Conservation (phyloP, 257 asterid genomes). For the Eucommia ulmoides region DNA sequence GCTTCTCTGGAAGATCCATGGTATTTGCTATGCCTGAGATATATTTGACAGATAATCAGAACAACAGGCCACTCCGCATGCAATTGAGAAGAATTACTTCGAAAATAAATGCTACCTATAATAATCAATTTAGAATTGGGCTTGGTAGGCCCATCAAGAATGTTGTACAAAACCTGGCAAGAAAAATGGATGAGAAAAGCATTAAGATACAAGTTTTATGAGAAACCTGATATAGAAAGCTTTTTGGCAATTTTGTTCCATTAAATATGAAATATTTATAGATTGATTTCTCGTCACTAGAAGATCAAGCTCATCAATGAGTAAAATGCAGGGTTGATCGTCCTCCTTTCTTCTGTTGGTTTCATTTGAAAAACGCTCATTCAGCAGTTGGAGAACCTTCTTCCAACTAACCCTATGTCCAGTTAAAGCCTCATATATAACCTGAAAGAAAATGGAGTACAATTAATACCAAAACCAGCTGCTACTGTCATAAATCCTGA, state of each 20-base stretch:
- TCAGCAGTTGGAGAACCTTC: constrained; percentile 73
- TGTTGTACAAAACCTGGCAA: constrained; percentile 76
- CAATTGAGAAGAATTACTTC: constrained; percentile 10
- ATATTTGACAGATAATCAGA: too few species aligned
- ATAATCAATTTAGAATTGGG: constrained; percentile 81
- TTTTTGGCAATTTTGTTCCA: background rate
- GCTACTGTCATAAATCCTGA: constrained; percentile 2
- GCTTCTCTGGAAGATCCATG: constrained; percentile 98
- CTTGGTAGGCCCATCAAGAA: constrained; percentile 96
- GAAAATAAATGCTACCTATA: constrained; percentile 43
- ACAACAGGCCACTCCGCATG: too few species aligned
- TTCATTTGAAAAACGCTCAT: constrained; percentile 70
- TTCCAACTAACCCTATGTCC: constrained; percentile 95
- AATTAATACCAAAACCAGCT: constrained; percentile 4
- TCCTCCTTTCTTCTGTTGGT: constrained; percentile 28
- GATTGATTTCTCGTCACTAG: constrained; percentile 90
- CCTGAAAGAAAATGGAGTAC: constrained; percentile 38
- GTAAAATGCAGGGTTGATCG: constrained; percentile 77
- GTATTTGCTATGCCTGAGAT: constrained; percentile 98
- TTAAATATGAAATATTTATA: constrained; percentile 29
- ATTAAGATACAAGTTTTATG: too few species aligned
- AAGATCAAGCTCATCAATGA: constrained; percentile 91
- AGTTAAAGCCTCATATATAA: constrained; percentile 74
- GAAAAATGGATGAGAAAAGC: too few species aligned
- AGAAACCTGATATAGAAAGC: too few species aligned